A percentile compares a stretch with the other conserved stretches of the same genome.
These are phyloP conservation scores for Cicer yamashitae DNA, from an alignment of 306 rosid species.

Conservation along the genomic window DNA sequence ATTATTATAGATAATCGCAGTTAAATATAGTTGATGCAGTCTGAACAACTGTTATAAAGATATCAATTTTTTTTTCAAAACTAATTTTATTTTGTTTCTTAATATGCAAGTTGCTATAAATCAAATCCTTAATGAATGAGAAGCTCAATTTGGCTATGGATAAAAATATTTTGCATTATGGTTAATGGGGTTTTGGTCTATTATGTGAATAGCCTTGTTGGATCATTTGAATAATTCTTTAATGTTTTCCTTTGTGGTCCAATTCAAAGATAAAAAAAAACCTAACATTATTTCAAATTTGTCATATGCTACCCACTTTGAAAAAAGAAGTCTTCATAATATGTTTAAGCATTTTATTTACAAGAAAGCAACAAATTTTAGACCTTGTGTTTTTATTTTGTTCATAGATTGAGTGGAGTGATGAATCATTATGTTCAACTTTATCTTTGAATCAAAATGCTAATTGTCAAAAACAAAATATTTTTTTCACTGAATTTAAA, in stretches of 20 bases:
- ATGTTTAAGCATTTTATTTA: too few species aligned
- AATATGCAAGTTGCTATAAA: background rate
- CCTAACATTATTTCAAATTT: too few species aligned
- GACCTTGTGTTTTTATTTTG: too few species aligned
- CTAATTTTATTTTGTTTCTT: background rate
- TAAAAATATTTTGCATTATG: constrained; percentile 17
- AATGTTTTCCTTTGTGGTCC: too few species aligned
- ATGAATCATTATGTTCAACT: background rate
- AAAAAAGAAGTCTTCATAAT: too few species aligned
- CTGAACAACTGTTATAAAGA: background rate
- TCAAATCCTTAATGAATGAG: background rate
- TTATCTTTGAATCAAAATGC: background rate
- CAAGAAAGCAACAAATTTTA: too few species aligned
- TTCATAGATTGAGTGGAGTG: background rate
- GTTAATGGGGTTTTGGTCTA: background rate
- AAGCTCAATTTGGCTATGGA: background rate
- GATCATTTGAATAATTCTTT: too few species aligned
- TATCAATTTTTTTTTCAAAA: background rate
- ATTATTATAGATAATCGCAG: background rate
- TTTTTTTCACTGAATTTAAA: background rate
- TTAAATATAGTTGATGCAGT: background rate
- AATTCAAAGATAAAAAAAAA: too few species aligned
- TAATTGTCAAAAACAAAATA: background rate
- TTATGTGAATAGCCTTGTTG: too few species aligned
- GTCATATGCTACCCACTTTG: too few species aligned